A percentile compares a stretch with the other conserved stretches of the same genome.
phyloP scores from a whole-genome alignment of 2,329 filamentous ascomycete genomes.

The Calonectria montana region DNA sequence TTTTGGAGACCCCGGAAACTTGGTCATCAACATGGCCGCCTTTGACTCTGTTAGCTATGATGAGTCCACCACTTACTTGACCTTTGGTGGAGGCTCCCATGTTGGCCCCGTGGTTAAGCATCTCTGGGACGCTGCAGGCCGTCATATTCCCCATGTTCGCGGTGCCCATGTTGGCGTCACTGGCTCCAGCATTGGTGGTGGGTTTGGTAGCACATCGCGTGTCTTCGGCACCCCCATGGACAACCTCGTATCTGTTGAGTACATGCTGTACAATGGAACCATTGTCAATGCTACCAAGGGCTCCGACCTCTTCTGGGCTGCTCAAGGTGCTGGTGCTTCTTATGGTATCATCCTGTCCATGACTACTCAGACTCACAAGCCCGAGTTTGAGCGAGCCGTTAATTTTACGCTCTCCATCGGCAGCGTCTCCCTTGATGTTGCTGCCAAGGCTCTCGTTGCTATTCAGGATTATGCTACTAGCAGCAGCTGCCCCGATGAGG shows the following conservation, averaged over 20 bases:
- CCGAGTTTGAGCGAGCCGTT: conserved; percentile 32
- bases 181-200: conserved; percentile 40
- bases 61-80: conserved; percentile 25
- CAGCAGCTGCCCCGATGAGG: conserved; percentile 31
- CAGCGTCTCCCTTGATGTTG: conserved; percentile 20
- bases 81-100: conserved; percentile 37
- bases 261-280: conserved; percentile 41
- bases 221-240: conserved; percentile 36
- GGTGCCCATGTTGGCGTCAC: conserved; percentile 37
- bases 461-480: conserved; percentile 35
- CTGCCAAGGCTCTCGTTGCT: conserved; percentile 34
- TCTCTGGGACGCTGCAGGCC: conserved; percentile 40
- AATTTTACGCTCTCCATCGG: conserved; percentile 38
- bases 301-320: conserved; percentile 39
- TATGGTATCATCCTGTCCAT: conserved; percentile 39
- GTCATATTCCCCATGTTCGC: conserved; percentile 40
- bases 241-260: conserved; percentile 35
- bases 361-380: conserved; percentile 39
- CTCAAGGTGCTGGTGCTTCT: conserved; percentile 35
- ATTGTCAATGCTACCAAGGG: conserved; percentile 34
- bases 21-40: conserved; percentile 39
- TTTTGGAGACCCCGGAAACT: conserved; percentile 32
- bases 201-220: conserved; percentile 34
- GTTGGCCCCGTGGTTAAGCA: conserved; percentile 38
- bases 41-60: conserved; percentile 40